Evolutionary conservation across 192 early-diverging fungal species (phyloP).

Genomic region (Mortierella claussenii): DNA sequence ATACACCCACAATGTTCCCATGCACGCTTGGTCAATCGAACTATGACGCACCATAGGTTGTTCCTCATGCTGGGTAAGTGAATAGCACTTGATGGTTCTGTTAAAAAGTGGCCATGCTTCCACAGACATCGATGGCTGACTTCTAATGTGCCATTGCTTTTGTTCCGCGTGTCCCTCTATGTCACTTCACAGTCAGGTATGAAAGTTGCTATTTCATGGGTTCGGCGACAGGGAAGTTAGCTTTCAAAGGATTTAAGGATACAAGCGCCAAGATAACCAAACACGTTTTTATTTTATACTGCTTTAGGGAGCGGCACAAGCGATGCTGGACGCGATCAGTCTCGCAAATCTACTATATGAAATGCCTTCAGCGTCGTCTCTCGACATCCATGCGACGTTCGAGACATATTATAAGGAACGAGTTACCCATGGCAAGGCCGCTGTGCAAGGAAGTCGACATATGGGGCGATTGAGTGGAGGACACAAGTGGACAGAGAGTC

Average conservation of each 20-base stretch:
- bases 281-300: background rate
- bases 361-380: background rate
- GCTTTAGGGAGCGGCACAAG: slow-evolving; percentile 42
- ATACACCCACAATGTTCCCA: too few relatives aligned
- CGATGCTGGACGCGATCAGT: slow-evolving; percentile 41
- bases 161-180: too few relatives aligned
- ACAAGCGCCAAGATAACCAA: background rate
- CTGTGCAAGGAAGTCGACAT: slow-evolving; percentile 37
- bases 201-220: too few relatives aligned
- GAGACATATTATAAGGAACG: slow-evolving; percentile 32
- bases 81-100: too few relatives aligned
- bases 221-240: too few relatives aligned
- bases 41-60: slow-evolving; percentile 28
- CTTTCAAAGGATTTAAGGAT: too few relatives aligned
- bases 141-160: too few relatives aligned
- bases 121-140: too few relatives aligned
- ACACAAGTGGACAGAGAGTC: slow-evolving; percentile 35
- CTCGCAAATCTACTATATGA: slow-evolving; percentile 33
- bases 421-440: slow-evolving; percentile 19
- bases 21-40: background rate
- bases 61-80: slow-evolving; percentile 50
- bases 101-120: too few relatives aligned
- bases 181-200: too few relatives aligned
- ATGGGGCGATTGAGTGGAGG: slow-evolving; percentile 42
- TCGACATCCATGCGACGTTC: slow-evolving; percentile 18